Evolutionary conservation across 805 yeast species (phyloP).

Genomic region (Saccharomyces jurei): DNA sequence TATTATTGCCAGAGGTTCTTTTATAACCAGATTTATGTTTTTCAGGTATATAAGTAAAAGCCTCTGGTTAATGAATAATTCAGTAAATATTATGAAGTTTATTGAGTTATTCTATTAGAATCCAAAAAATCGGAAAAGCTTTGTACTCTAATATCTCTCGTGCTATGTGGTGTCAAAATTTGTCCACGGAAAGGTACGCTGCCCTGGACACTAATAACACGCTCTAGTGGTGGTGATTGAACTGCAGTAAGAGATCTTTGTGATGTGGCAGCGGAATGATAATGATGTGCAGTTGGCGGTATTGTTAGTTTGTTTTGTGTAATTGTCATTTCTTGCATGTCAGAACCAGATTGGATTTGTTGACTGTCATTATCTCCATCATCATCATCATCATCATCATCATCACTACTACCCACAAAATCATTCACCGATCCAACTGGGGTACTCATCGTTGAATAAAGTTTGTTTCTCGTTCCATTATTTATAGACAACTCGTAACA

Average conservation of each 20-base stretch:
- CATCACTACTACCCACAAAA: background rate
- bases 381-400: too few relatives aligned
- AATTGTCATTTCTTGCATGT: background rate
- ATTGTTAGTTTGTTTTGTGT: background rate
- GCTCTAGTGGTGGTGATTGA: slow-evolving; percentile 21
- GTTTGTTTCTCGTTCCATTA: background rate
- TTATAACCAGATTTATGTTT: background rate
- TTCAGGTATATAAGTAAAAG: background rate
- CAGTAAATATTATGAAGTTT: background rate
- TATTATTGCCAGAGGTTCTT: background rate
- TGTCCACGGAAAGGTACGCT: slow-evolving; percentile 21
- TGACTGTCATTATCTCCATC: background rate
- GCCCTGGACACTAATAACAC: slow-evolving; percentile 27
- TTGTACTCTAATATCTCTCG: slow-evolving; percentile 20
- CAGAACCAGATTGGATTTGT: background rate
- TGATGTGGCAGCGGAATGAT: background rate
- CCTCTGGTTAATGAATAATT: background rate
- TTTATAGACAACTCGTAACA: slow-evolving; percentile 41
- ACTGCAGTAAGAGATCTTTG: slow-evolving; percentile 7
- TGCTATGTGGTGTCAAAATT: slow-evolving; percentile 27
- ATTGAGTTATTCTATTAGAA: slow-evolving; percentile 30
- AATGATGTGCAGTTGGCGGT: slow-evolving; percentile 6
- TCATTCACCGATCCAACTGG: background rate
- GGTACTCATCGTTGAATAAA: background rate
- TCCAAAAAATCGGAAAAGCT: slow-evolving; percentile 23